Evolutionary conservation across 75 land plant species (phyloP), one percentile per base, ranked within the genome.

Genomic region (Cunninghamia lanceolata): DNA sequence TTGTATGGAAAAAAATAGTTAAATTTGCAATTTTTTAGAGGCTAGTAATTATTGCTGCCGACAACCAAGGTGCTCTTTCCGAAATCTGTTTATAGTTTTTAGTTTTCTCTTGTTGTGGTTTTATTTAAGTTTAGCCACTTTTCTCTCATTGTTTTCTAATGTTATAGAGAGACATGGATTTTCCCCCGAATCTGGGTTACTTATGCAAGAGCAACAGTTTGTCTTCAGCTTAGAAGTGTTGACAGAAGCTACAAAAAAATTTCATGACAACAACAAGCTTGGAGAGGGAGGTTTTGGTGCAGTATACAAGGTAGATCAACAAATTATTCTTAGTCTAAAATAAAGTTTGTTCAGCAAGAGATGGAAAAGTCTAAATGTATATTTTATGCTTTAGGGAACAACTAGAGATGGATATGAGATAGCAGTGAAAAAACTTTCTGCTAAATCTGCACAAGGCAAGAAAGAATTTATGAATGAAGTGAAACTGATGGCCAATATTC

Each of bases 381-480:
- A 15, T 78, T 40, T 80, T 25, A 19, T 80, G 14, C 21, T 80
- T 25, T 30, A 85, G 86, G 86, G 86, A 71, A 85, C 6, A n/a
- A n/a, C 43, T 7, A 16, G 28, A 74, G 83, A 85, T 14, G 84
- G 86, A 70, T 42, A 39, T 4, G 47, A 42, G 11, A 85, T 85
- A 36, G 86, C 86, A 43, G 79, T 71, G 30, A 85, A 85, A 25
- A 74, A 45, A 10, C 4, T 75, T 6, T 70, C 84, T 30, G 30
- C 50, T 13, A 70, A 10, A 42, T 66, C 79, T 34, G 7, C 21
- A 71, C 45, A 85, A 21, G 86, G 83, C 0, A 74, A 85, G 39
- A 15, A 21, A 9, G 86, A 85, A n/a, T 85, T 85, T 73, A 35
- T 74, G 50, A 85, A 85, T 42, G 86, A 85, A 73, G n/a, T 85